Evolutionary conservation across 2,329 filamentous ascomycete species (phyloP), one percentile per base, ranked within the genome.

Genomic region (Monilinia fructigena): DNA sequence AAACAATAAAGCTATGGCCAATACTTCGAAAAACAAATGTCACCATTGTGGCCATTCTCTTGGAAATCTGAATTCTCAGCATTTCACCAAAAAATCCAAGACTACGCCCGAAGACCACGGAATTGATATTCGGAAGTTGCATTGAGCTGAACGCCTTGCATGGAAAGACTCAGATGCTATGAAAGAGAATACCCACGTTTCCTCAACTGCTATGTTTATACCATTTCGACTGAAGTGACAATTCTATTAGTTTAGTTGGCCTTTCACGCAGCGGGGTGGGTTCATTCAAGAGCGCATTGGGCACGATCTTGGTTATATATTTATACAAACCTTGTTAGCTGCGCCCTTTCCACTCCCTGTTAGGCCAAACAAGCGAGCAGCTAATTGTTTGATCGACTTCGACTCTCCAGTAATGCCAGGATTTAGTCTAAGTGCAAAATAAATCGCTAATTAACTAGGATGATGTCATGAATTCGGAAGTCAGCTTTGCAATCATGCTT

Each of bases 401-500:
- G 12, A 28, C 23, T 11, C 23, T 28, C n/a, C 1, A 26, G 11
- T 6, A 52, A 6, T 26, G 7, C 12, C 23, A 8, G 11, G 42
- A 45, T 18, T 18, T 7, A 11, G 23, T 52, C 11, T 26, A 3
- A 23, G 28, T 26, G 14, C n/a, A 6, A 16, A 26, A 10, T 6
- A 1, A 52, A 6, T 16, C 4, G 48, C 48, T 3, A 11, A 26
- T 52, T 0, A 2, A 10, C 48, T 50, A 50, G 48, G 11, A 4
- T 26, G 4, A 50, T 50, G 11, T 11, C 48, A 14, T 12, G 3
- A 11, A 50, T 50, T 50, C n/a, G 2, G 48, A 50, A 50, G n/a
- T 8, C 26, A 50, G 48, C 23, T n/a, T 50, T 26, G 48, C 26
- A 60, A 48, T 45, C 56, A 48, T 31, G 16, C 31, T 59, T 59